These are phyloP conservation scores for Xylaria sp. DNA, from an alignment of 2,329 filamentous ascomycete species.

Conservation along the genomic window DNA sequence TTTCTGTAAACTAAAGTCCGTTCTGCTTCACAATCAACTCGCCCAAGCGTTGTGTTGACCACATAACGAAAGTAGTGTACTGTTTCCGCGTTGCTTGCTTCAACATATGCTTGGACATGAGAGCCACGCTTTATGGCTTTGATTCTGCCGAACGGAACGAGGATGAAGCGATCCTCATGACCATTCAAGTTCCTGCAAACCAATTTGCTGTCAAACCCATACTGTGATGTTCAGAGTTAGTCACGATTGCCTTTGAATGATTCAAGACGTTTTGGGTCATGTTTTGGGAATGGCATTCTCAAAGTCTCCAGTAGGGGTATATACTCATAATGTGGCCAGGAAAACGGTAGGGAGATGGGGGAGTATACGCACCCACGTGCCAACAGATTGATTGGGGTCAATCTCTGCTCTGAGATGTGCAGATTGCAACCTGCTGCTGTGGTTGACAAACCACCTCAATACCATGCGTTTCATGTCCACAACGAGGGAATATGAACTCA, in stretches of 20 bases:
- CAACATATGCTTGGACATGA: constrained; percentile 48
- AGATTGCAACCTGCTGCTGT: constrained; percentile 46
- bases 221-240: constrained; percentile 37
- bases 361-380: no score
- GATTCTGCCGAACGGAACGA: constrained; percentile 53
- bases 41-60: constrained; percentile 57
- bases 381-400: constrained; percentile 51
- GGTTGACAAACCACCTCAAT: constrained; percentile 56
- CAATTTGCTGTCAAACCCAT: constrained; percentile 62
- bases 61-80: constrained; percentile 51
- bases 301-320: no score
- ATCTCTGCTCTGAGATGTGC: constrained; percentile 54
- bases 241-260: background rate
- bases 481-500: constrained; percentile 27
- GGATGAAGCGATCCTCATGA: constrained; percentile 48
- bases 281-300: no score
- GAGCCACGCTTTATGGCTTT: constrained; percentile 34
- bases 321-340: no score
- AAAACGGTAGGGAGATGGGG: no score
- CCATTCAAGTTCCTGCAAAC: constrained; percentile 53
- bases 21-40: constrained; percentile 60
- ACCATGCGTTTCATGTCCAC: constrained; percentile 57
- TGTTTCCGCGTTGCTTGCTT: constrained; percentile 30
- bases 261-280: background rate
- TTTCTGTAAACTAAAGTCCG: constrained; percentile 58